Percentiles rank a stretch among this genome's conserved stretches.
phyloP scores from a whole-genome alignment of 2,329 filamentous ascomycete genomes.

The Alternaria incomplexa region DNA sequence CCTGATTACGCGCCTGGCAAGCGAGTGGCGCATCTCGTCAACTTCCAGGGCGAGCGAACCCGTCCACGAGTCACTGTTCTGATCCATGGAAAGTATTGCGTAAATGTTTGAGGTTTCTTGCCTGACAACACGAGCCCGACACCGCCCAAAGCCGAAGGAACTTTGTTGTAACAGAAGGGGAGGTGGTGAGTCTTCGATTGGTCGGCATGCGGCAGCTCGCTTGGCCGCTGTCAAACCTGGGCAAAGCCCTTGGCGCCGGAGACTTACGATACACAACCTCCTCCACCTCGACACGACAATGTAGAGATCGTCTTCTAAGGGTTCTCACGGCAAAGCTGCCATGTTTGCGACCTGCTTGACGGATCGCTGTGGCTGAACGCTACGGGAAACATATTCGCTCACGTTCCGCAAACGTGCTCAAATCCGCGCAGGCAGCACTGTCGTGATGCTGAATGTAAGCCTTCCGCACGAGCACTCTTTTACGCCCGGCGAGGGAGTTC shows the following conservation, averaged over 20 bases:
- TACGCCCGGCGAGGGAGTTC: background rate
- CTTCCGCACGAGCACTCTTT: background rate
- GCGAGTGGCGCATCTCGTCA: background rate
- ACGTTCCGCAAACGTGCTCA: background rate
- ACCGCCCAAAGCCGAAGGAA: background rate
- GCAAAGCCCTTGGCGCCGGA: background rate
- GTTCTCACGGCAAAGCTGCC: background rate
- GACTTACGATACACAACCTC: background rate
- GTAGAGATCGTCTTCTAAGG: background rate
- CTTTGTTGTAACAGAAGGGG: background rate
- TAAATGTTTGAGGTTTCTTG: background rate
- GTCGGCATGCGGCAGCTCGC: too few relatives aligned
- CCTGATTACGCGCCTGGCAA: background rate
- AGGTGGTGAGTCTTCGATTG: background rate
- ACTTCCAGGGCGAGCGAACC: background rate
- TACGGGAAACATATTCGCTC: background rate
- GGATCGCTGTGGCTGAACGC: background rate
- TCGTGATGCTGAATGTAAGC: background rate
- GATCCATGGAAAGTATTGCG: background rate
- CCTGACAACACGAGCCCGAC: background rate
- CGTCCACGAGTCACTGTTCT: background rate
- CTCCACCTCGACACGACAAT: background rate
- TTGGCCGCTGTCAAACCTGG: too few relatives aligned
- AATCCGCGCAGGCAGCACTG: background rate
- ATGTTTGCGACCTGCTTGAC: background rate